Evolutionary conservation across 306 rosid genomes (phyloP).

Genomic region (Vigna radiata): DNA sequence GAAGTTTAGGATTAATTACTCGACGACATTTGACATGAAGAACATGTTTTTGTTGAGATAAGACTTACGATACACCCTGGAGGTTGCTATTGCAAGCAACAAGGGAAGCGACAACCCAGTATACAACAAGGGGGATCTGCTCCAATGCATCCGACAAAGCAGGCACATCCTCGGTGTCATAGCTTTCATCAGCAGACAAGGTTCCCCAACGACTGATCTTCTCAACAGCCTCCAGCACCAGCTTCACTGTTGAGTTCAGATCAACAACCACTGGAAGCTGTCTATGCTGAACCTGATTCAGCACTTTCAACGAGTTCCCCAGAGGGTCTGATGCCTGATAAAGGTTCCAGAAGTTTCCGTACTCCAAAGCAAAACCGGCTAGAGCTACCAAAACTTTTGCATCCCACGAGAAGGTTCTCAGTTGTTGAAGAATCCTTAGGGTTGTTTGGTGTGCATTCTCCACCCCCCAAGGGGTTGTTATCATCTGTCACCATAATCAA

Average conservation of each 20-base stretch:
- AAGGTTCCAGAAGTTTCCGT: slow-evolving; percentile 30
- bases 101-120: slow-evolving; percentile 30
- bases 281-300: slow-evolving; percentile 30
- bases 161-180: slow-evolving; percentile 19
- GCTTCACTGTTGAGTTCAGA: neutral
- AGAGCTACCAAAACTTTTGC: slow-evolving; percentile 54
- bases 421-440: slow-evolving; percentile 21
- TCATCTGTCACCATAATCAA: slow-evolving; percentile 29
- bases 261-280: neutral
- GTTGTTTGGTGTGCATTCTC: slow-evolving; percentile 35
- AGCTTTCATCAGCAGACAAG: slow-evolving; percentile 8
- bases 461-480: neutral
- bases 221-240: slow-evolving; percentile 42
- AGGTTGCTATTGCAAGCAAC: slow-evolving; percentile 26
- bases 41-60: too few relatives aligned
- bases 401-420: slow-evolving; percentile 58
- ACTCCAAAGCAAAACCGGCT: slow-evolving; percentile 36
- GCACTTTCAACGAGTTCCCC: slow-evolving; percentile 14
- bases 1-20: neutral
- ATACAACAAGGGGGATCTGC: slow-evolving; percentile 30
- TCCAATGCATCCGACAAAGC: slow-evolving; percentile 23
- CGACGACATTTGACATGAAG: neutral
- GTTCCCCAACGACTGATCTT: slow-evolving; percentile 47
- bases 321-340: slow-evolving; percentile 5
- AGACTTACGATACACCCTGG: neutral